phyloP scores from a whole-genome alignment of 2,329 filamentous ascomycete genomes.

The Ophiostoma piceae region DNA sequence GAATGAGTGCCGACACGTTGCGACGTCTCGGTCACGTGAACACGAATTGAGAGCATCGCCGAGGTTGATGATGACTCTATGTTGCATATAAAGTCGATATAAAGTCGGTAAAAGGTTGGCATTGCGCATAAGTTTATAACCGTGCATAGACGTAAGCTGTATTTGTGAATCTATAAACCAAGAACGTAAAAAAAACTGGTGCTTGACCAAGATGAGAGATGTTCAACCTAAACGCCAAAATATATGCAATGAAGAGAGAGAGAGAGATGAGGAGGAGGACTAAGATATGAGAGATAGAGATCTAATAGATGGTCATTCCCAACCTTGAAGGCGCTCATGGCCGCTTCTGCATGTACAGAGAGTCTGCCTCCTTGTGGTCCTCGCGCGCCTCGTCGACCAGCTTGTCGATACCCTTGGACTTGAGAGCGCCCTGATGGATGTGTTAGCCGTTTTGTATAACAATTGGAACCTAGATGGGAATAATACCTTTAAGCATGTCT shows the following conservation, averaged over 20 bases:
- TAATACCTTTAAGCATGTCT: slow-evolving; percentile 70
- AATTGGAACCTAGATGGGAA: no score
- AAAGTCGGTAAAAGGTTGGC: no score
- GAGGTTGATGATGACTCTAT: background rate
- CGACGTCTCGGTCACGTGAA: background rate
- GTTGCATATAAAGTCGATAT: background rate
- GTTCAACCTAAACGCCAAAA: background rate
- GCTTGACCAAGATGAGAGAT: background rate
- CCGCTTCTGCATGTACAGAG: slow-evolving; percentile 48
- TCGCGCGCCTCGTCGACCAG: slow-evolving; percentile 88
- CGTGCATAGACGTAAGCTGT: background rate
- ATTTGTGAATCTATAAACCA: background rate
- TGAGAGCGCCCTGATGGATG: slow-evolving; percentile 66
- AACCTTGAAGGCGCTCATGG: slow-evolving; percentile 32
- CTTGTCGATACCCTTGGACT: slow-evolving; percentile 84
- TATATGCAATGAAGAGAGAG: background rate
- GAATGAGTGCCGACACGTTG: background rate
- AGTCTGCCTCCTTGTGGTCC: slow-evolving; percentile 82
- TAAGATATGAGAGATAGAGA: background rate
- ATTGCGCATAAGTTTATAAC: background rate
- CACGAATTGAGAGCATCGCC: background rate
- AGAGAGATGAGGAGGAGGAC: background rate
- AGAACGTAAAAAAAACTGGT: background rate
- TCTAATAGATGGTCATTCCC: background rate
- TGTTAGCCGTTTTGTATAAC: no score